phyloP scores from a whole-genome alignment of 306 rosid genomes.

The Inga oerstediana region DNA sequence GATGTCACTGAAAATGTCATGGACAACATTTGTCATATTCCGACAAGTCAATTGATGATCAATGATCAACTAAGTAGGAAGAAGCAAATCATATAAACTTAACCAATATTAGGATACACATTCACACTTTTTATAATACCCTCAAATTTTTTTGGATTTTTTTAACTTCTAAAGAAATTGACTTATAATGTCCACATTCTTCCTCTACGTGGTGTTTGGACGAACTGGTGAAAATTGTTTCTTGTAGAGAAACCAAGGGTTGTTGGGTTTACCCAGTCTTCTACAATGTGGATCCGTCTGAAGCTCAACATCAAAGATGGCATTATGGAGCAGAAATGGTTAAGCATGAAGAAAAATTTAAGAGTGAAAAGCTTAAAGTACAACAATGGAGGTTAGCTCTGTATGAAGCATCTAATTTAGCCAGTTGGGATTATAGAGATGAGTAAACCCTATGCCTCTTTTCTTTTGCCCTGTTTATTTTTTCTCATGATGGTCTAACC shows the following conservation, averaged over 20 bases:
- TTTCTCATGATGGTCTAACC: not conserved
- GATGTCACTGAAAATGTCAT: too few relatives aligned
- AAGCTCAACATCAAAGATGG: not conserved
- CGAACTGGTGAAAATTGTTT: not conserved
- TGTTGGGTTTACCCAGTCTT: not conserved
- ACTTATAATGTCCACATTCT: too few relatives aligned
- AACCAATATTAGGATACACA: too few relatives aligned
- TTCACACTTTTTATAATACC: too few relatives aligned
- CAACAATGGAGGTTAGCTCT: not conserved
- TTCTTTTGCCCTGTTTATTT: not conserved
- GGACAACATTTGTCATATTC: too few relatives aligned
- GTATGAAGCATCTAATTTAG: constrained; percentile 20
- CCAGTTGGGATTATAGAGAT: not conserved
- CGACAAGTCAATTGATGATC: too few relatives aligned
- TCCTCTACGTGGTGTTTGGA: too few relatives aligned
- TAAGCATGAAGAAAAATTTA: constrained; percentile 9
- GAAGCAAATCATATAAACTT: too few relatives aligned
- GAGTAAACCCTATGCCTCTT: not conserved
- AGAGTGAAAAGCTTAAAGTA: not conserved
- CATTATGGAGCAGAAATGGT: constrained; percentile 1
- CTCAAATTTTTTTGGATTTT: too few relatives aligned
- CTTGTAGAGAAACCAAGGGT: not conserved
- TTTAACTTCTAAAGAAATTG: too few relatives aligned
- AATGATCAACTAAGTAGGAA: too few relatives aligned
- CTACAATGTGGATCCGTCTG: not conserved